A percentile compares a stretch with the other conserved stretches of the same genome.
phyloP scores from a whole-genome alignment of 164 flowering plant species.

The Echeveria elegans region DNA sequence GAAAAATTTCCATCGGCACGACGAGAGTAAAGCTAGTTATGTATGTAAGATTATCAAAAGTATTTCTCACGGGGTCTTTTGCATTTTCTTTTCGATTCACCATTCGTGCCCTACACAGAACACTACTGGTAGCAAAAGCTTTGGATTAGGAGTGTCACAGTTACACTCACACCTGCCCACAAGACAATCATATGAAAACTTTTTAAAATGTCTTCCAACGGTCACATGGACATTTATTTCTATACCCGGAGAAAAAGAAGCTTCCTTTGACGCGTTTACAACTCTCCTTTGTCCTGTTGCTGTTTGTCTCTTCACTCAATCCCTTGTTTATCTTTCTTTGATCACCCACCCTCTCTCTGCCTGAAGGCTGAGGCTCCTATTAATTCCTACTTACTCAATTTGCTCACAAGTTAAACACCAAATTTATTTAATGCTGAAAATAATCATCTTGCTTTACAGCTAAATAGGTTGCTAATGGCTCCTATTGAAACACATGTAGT shows the following conservation, averaged over 20 bases:
- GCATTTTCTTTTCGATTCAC: too few relatives aligned
- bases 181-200: background rate
- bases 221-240: background rate
- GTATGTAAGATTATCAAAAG: too few relatives aligned
- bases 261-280: constrained; percentile 1
- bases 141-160: background rate
- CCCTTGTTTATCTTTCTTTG: background rate
- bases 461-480: background rate
- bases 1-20: too few relatives aligned
- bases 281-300: background rate
- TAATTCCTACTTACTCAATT: background rate
- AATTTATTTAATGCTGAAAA: background rate
- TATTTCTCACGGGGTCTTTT: too few relatives aligned
- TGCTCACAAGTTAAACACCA: background rate
- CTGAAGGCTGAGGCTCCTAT: background rate
- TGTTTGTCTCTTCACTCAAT: background rate
- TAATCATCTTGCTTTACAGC: background rate
- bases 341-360: background rate
- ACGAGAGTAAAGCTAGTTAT: too few relatives aligned
- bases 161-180: too few relatives aligned
- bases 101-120: background rate
- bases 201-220: constrained; percentile 3
- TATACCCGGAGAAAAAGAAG: background rate
- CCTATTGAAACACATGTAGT: background rate
- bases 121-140: background rate